phyloP scores from a whole-genome alignment of 371 early-diverging fungal genomes.

The Actinomucor elegans region DNA sequence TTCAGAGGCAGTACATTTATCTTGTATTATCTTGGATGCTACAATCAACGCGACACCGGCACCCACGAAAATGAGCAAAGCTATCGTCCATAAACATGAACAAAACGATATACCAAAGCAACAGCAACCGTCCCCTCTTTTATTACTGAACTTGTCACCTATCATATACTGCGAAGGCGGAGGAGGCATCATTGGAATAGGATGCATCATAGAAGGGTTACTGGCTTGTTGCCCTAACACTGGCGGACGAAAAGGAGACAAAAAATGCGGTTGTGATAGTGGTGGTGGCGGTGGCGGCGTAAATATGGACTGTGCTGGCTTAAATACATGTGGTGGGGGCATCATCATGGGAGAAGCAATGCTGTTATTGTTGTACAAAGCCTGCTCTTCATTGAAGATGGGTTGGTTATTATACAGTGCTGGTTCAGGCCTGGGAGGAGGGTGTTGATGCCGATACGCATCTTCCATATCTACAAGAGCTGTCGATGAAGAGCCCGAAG shows the following conservation, averaged over 20 bases:
- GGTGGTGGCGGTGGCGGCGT: conserved; percentile 2
- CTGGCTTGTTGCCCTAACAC: neutral
- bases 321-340: conserved; percentile 4
- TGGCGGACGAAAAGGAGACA: neutral
- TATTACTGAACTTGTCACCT: neutral
- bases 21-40: conserved; percentile 3
- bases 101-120: conserved; percentile 21
- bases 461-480: neutral
- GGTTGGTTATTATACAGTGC: neutral
- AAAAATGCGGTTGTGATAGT: neutral
- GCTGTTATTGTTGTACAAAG: neutral
- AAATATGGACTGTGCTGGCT: conserved; percentile 1
- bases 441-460: conserved; percentile 7
- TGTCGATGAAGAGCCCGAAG: neutral
- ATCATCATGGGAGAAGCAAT: conserved; percentile 7
- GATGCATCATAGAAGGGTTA: neutral
- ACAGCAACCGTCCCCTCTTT: conserved; percentile 1
- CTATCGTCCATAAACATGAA: conserved; percentile 18
- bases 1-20: conserved; percentile 13
- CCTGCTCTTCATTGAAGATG: neutral
- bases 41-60: conserved; percentile 26
- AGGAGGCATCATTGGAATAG: conserved; percentile 1
- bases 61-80: conserved; percentile 13
- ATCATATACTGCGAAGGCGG: conserved; percentile 4
- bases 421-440: conserved; percentile 4